Percentiles rank a stretch among this genome's conserved stretches.
These are phyloP conservation scores for Aspergillus ustus DNA, from an alignment of 2,329 filamentous ascomycete genomes.

Conservation along the genomic window DNA sequence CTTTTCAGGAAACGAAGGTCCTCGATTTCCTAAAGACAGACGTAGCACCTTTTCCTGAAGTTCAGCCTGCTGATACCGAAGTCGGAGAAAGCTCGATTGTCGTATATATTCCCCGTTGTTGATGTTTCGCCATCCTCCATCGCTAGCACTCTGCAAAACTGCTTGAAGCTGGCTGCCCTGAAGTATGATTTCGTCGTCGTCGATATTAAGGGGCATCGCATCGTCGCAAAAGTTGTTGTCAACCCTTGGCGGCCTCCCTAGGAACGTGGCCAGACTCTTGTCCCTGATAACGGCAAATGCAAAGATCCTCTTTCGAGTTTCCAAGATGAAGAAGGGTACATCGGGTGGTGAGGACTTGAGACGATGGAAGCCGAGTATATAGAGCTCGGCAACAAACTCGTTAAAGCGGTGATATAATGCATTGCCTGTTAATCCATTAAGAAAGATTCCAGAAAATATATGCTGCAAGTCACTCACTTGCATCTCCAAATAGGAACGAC, in stretches of 20 bases:
- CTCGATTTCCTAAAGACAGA: background rate
- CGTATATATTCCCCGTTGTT: background rate
- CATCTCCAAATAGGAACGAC: background rate
- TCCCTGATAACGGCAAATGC: constrained; percentile 24
- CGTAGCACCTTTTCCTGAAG: background rate
- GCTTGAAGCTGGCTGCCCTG: background rate
- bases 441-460: background rate
- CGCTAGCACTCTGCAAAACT: background rate
- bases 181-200: constrained; percentile 25
- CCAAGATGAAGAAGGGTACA: background rate
- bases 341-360: background rate
- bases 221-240: constrained; percentile 35
- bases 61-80: background rate
- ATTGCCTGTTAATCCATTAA: background rate
- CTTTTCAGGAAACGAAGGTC: background rate
- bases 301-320: background rate
- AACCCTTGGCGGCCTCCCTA: constrained; percentile 36
- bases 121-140: background rate
- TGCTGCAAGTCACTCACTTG: background rate
- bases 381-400: background rate
- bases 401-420: background rate
- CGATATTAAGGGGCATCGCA: constrained; percentile 33
- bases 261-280: constrained; percentile 35
- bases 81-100: background rate
- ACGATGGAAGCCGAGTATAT: background rate